Conservation (phyloP, 345 rosid genomes). For the Ricinus communis region DNA sequence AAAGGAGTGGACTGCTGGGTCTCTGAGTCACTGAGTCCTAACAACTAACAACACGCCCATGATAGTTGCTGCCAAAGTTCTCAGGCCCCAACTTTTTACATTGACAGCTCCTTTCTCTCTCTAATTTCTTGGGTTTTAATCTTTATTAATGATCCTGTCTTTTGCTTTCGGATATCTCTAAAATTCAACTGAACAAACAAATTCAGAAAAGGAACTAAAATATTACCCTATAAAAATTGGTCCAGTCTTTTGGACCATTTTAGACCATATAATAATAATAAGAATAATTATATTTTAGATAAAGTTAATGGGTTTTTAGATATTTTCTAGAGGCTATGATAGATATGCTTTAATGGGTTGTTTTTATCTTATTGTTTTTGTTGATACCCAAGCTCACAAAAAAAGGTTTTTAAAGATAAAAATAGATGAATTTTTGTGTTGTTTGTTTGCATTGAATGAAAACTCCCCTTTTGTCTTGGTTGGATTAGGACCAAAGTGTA, state of each 20-base stretch:
- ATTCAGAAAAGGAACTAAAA: too few species aligned
- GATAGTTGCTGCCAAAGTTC: conserved; percentile 53
- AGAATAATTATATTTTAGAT: too few species aligned
- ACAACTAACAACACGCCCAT: conserved; percentile 61
- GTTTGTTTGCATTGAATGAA: background rate
- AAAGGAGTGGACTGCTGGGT: conserved; percentile 35
- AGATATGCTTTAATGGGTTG: conserved; percentile 2
- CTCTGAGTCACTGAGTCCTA: conserved; percentile 60
- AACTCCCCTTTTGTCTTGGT: conserved; percentile 5
- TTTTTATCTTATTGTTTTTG: background rate
- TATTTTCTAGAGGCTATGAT: background rate
- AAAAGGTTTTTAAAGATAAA: background rate
- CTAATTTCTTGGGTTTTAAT: background rate
- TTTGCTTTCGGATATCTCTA: too few species aligned
- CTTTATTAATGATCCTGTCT: too few species aligned
- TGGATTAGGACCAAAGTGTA: background rate
- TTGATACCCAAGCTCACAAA: background rate
- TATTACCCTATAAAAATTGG: too few species aligned
- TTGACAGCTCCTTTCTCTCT: conserved; percentile 15
- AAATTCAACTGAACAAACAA: too few species aligned
- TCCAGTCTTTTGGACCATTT: too few species aligned
- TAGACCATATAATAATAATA: too few species aligned
- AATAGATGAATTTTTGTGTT: background rate
- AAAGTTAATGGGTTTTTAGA: background rate
- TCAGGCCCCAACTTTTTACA: conserved; percentile 18